Evolutionary conservation across 129 eudicot species (phyloP).

Genomic region (Flaveria brownii): DNA sequence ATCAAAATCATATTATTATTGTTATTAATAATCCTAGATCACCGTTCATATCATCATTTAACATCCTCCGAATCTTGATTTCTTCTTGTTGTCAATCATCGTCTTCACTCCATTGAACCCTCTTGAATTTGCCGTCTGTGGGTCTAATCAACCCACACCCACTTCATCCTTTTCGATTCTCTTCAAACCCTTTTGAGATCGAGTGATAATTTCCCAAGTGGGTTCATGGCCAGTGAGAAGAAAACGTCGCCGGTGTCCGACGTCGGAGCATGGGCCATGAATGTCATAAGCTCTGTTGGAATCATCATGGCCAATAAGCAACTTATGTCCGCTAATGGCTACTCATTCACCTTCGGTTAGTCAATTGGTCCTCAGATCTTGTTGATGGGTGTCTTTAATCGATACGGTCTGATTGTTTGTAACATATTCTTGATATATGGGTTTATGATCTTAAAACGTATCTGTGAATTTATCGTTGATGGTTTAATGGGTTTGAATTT

Average conservation of each 20-base stretch:
- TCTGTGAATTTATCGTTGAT: not conserved
- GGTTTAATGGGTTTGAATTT: not conserved
- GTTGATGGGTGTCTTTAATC: not conserved
- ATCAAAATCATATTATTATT: too few relatives aligned
- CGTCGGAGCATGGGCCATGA: slow-evolving; percentile 96
- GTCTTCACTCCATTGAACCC: slow-evolving; percentile 16
- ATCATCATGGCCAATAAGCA: slow-evolving; percentile 94
- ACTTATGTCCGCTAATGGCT: slow-evolving; percentile 79
- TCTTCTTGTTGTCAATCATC: slow-evolving; percentile 33
- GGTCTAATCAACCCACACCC: not conserved
- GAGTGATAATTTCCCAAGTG: not conserved
- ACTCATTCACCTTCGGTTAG: slow-evolving; percentile 68
- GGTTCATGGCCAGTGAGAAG: slow-evolving; percentile 67
- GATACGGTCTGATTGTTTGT: slow-evolving; percentile 4
- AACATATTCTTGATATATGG: not conserved
- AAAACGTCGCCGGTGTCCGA: slow-evolving; percentile 64
- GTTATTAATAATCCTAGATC: slow-evolving; percentile 14
- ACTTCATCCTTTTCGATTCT: slow-evolving; percentile 7
- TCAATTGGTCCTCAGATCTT: slow-evolving; percentile 29
- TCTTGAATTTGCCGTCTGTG: slow-evolving; percentile 35
- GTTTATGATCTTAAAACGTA: not conserved
- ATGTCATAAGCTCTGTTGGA: slow-evolving; percentile 84
- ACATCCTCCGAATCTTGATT: slow-evolving; percentile 26
- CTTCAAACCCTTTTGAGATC: slow-evolving; percentile 12
- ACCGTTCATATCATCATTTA: slow-evolving; percentile 15